Conservation (phyloP, 2,329 filamentous ascomycete genomes). For the Coniochaeta hoffmannii region DNA sequence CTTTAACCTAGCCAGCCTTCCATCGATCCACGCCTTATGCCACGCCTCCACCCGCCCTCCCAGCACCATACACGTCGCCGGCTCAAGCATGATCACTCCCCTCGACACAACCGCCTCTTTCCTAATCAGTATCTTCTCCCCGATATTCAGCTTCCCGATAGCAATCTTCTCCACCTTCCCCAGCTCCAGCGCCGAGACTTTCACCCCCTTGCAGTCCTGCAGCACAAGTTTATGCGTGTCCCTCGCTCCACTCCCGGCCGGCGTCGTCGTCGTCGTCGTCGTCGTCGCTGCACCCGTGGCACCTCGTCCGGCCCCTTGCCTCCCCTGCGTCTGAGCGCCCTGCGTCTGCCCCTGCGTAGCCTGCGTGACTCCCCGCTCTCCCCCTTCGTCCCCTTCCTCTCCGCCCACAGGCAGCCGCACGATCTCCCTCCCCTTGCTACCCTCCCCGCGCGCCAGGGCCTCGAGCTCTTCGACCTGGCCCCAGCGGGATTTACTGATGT, state of each 20-base stretch:
- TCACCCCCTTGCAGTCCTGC: slow-evolving; percentile 68
- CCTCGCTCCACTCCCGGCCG: slow-evolving; percentile 14
- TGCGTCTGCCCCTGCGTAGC: slow-evolving; percentile 2
- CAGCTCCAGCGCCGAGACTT: slow-evolving; percentile 67
- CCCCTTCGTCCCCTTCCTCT: slow-evolving; percentile 41
- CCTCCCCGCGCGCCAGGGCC: slow-evolving; percentile 64
- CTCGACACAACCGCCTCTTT: slow-evolving; percentile 60
- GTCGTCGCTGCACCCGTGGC: slow-evolving; percentile 4
- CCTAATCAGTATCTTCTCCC: slow-evolving; percentile 71
- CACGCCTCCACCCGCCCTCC: slow-evolving; percentile 80
- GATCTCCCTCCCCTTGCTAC: slow-evolving; percentile 70
- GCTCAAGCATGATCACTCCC: slow-evolving; percentile 72
- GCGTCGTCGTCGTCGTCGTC: not conserved
- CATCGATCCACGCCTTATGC: slow-evolving; percentile 70
- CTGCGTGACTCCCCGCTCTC: slow-evolving; percentile 19
- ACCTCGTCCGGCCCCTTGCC: not conserved
- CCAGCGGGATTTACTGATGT: slow-evolving; percentile 74
- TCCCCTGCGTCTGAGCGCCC: not conserved
- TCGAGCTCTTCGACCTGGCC: slow-evolving; percentile 81
- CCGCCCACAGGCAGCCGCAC: slow-evolving; percentile 52
- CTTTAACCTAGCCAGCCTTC: slow-evolving; percentile 62
- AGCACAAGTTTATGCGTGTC: slow-evolving; percentile 74
- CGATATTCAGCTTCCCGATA: slow-evolving; percentile 61
- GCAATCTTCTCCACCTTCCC: slow-evolving; percentile 56
- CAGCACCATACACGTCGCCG: slow-evolving; percentile 59